These are phyloP conservation scores for Metschnikowia lochheadii DNA, from an alignment of 805 yeast genomes.

Conservation along the genomic window DNA sequence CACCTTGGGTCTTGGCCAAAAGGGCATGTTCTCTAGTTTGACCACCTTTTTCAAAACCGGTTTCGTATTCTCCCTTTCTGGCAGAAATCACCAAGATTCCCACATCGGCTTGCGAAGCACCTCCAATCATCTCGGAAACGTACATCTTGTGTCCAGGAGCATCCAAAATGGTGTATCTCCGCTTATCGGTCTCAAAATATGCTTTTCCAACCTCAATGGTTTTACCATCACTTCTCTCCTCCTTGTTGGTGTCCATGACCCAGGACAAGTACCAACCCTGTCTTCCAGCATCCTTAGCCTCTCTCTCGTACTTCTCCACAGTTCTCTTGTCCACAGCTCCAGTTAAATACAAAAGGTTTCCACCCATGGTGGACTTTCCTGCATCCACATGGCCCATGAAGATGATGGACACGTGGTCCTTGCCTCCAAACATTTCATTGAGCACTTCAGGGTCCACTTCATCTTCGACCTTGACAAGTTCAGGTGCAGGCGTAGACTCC, in stretches of 20 bases:
- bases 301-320: conserved; percentile 95
- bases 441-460: conserved; percentile 82
- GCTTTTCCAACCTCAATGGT: conserved; percentile 99
- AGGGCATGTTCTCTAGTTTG: conserved; percentile 98
- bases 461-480: conserved; percentile 65
- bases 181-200: conserved; percentile 93
- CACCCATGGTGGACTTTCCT: conserved; percentile 99
- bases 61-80: conserved; percentile 98
- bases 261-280: conserved; percentile 99
- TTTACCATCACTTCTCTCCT: conserved; percentile 98
- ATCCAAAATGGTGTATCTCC: conserved; percentile 96
- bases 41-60: conserved; percentile 98
- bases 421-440: conserved; percentile 92
- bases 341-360: conserved; percentile 86
- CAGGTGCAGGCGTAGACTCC: conserved; percentile 20
- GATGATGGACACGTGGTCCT: conserved; percentile 93
- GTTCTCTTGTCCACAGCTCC: conserved; percentile 99
- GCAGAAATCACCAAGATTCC: conserved; percentile 97
- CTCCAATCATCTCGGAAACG: conserved; percentile 99
- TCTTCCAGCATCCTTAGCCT: conserved; percentile 98
- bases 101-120: conserved; percentile 99
- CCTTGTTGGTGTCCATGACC: conserved; percentile 99
- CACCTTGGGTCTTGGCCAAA: conserved; percentile 97
- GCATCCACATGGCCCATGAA: conserved; percentile 99
- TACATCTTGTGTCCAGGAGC: conserved; percentile 99